A percentile compares a stretch with the other conserved stretches of the same genome.
Evolutionary conservation across 2,329 filamentous ascomycete genomes (phyloP).

Genomic region (Grosmannia huntii): DNA sequence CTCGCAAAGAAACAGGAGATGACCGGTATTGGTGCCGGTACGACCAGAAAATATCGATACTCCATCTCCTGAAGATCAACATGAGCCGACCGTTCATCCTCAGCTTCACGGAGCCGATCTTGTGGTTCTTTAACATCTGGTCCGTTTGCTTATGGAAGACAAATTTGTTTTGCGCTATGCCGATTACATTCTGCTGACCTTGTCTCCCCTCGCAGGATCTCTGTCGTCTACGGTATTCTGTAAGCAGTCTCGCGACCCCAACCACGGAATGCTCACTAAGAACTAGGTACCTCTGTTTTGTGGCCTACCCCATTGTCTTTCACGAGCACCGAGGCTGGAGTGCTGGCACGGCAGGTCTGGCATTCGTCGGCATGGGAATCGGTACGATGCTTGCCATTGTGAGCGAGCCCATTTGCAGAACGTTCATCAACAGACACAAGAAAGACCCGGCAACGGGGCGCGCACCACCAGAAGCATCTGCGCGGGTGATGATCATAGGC

Average conservation of each 20-base stretch:
- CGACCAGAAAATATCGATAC: slow-evolving; percentile 55
- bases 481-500: slow-evolving; percentile 67
- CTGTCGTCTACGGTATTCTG: slow-evolving; percentile 72
- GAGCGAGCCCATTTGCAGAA: slow-evolving; percentile 59
- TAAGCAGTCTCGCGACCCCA: slow-evolving; percentile 7
- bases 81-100: slow-evolving; percentile 67
- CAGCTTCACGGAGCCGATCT: slow-evolving; percentile 68
- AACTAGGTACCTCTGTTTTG: slow-evolving; percentile 70
- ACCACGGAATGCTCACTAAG: neutral
- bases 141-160: slow-evolving; percentile 20
- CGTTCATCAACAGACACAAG: slow-evolving; percentile 64
- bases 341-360: slow-evolving; percentile 58
- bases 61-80: slow-evolving; percentile 58
- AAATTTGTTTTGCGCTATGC: neutral
- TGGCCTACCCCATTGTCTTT: slow-evolving; percentile 82
- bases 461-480: slow-evolving; percentile 65
- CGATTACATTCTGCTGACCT: neutral
- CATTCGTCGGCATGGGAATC: slow-evolving; percentile 60
- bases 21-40: slow-evolving; percentile 68
- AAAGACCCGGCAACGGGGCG: slow-evolving; percentile 64
- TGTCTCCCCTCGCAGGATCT: slow-evolving; percentile 42
- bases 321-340: slow-evolving; percentile 62
- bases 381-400: slow-evolving; percentile 50
- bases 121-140: slow-evolving; percentile 58
- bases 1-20: slow-evolving; percentile 57